A percentile compares a stretch with the other conserved stretches of the same genome.
phyloP scores from a whole-genome alignment of 2,329 filamentous ascomycete genomes.

The Camillea tinctor region DNA sequence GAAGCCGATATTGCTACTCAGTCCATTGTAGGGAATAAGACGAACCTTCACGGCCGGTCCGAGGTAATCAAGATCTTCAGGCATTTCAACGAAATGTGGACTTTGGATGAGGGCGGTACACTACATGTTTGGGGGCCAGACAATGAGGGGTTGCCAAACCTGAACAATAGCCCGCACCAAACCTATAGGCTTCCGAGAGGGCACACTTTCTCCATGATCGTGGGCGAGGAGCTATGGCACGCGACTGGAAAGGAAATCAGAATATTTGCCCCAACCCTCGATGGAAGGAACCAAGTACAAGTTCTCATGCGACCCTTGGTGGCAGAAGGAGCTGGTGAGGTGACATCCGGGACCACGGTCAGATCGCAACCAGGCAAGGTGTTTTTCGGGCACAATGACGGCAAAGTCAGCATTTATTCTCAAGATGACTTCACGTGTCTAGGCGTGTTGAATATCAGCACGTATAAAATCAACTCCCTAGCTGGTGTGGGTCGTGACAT shows the following conservation, averaged over 20 bases:
- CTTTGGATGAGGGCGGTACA: slow-evolving; percentile 83
- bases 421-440: slow-evolving; percentile 72
- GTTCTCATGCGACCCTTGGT: slow-evolving; percentile 69
- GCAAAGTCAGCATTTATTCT: slow-evolving; percentile 93
- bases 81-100: slow-evolving; percentile 89
- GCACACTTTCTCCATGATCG: slow-evolving; percentile 84
- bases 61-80: slow-evolving; percentile 85
- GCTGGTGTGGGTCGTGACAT: slow-evolving; percentile 77
- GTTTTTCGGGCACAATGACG: slow-evolving; percentile 89
- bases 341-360: slow-evolving; percentile 79
- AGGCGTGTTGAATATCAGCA: slow-evolving; percentile 79
- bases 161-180: slow-evolving; percentile 68
- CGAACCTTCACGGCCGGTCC: slow-evolving; percentile 70
- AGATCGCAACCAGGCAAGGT: slow-evolving; percentile 74
- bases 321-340: slow-evolving; percentile 75
- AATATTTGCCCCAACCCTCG: slow-evolving; percentile 72
- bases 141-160: slow-evolving; percentile 66
- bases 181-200: slow-evolving; percentile 76
- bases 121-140: slow-evolving; percentile 86
- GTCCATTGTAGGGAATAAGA: slow-evolving; percentile 65
- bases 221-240: slow-evolving; percentile 84
- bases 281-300: slow-evolving; percentile 70
- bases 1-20: slow-evolving; percentile 82
- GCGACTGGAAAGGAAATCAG: slow-evolving; percentile 84
- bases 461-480: slow-evolving; percentile 92